These are phyloP conservation scores for Populus hybrid DNA, from an alignment of 441 rosid species.

Conservation along the genomic window DNA sequence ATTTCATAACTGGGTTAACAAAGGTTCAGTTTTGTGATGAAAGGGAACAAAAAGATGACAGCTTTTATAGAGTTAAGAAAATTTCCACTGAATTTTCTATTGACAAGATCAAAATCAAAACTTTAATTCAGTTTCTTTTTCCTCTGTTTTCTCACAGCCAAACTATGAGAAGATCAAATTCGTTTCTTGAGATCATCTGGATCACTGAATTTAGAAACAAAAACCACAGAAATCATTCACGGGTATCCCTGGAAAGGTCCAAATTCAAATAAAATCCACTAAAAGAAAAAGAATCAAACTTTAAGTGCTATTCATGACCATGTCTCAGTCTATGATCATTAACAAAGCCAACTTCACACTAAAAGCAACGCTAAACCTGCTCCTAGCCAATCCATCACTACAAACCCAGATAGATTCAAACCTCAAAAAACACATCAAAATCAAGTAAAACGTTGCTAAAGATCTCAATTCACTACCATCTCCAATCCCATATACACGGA, in stretches of 20 bases:
- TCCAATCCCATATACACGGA: background rate
- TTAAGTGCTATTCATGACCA: background rate
- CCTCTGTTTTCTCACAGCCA: background rate
- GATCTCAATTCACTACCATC: background rate
- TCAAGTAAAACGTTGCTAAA: background rate
- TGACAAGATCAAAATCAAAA: background rate
- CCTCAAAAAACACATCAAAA: background rate
- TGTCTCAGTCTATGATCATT: background rate
- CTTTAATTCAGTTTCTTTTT: background rate
- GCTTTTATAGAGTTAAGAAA: background rate
- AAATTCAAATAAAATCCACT: background rate
- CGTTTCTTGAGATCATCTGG: background rate
- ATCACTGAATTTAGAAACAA: background rate
- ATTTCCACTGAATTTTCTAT: background rate
- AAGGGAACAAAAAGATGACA: background rate
- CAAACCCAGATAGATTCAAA: conserved; percentile 3
- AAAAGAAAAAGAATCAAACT: background rate
- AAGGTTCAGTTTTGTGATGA: background rate
- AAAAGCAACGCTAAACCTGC: background rate
- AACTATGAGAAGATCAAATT: background rate
- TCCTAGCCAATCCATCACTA: background rate
- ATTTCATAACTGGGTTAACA: background rate
- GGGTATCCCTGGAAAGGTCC: background rate
- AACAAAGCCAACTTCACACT: background rate
- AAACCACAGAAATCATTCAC: background rate